Base-by-base conservation (phyloP, 2,329 filamentous ascomycete genomes). In the Botrytis tulipae region DNA sequence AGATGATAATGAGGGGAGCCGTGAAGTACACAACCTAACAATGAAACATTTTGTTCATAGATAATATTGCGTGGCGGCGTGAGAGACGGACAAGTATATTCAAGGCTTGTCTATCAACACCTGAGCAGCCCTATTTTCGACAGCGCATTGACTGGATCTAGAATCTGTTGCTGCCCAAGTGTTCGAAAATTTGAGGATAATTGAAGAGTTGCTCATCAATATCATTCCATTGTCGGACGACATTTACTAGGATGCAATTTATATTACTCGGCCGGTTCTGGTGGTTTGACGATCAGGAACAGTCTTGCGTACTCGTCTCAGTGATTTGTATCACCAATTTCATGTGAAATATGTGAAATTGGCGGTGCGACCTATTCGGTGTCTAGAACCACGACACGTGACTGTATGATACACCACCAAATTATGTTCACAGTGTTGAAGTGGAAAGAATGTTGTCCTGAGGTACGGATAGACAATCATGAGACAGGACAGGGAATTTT, bases 51-150 rank as follows among this genome's bases (percentile, higher is more conserved):
- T 42, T 70, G 40, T 42, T 69, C 62, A 60, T 69, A 32, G 57
- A 69, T 57, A 42, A 74, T 71, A 57, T 75, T 75, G 78, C 79
- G 79, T 80, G 79, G 78, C 79, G 76, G 71, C 75, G 63, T 76
- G 75, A 79, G 78, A 79, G 76, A 65, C 70, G 75, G 76, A 76
- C 79, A 79, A 78, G 79, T 80, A 73, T 74, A 73, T 76, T 65
- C 54, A 67, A 48, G 71, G 32, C 71, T 72, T 69, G 51, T 72
- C 71, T 48, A 69, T 72, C 48, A 57, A 57, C 37, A 57, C 37
- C 35, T 57, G 71, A 75, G 73, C 74, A 78, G 76, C 77, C 77
- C 76, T 77, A 75, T 60, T 72, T 57, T 71, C 75, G 76, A 77
- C 78, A 80, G 75, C 78, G 78, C 78, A 79, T 80, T 70, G 54